Evolutionary conservation across 768 basidiomycete genomes (phyloP).

Genomic region (Lyophyllum decastes): DNA sequence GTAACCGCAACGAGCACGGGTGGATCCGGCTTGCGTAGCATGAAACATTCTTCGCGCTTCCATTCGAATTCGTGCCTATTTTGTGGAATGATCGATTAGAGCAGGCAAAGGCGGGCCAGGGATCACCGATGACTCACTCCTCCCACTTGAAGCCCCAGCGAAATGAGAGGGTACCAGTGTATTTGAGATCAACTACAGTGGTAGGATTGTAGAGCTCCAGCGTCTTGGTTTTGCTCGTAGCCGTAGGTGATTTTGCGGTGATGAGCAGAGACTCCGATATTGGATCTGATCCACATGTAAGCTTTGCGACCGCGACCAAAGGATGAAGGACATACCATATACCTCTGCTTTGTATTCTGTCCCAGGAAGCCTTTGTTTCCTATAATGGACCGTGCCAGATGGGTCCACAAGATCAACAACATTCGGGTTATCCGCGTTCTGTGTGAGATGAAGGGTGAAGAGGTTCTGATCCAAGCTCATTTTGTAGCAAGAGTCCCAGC

Average conservation of each 20-base stretch:
- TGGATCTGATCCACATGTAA: slow-evolving; percentile 52
- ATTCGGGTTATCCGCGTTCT: slow-evolving; percentile 56
- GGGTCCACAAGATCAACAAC: slow-evolving; percentile 74
- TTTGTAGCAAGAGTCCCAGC: slow-evolving; percentile 4
- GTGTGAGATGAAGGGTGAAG: slow-evolving; percentile 73
- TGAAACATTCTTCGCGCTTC: slow-evolving; percentile 82
- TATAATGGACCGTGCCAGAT: slow-evolving; percentile 65
- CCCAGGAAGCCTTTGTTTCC: slow-evolving; percentile 62
- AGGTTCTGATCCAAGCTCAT: slow-evolving; percentile 89
- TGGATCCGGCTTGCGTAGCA: slow-evolving; percentile 84
- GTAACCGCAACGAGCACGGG: slow-evolving; percentile 84
- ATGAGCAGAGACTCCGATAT: slow-evolving; percentile 71
- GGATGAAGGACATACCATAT: slow-evolving; percentile 49
- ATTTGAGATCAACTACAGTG: slow-evolving; percentile 67
- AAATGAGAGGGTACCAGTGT: slow-evolving; percentile 72
- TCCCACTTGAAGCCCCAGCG: slow-evolving; percentile 85
- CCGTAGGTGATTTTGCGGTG: slow-evolving; percentile 62
- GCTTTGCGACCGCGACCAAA: not conserved
- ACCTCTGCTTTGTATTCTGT: slow-evolving; percentile 64
- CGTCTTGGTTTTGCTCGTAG: slow-evolving; percentile 71
- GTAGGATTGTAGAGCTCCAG: slow-evolving; percentile 79
- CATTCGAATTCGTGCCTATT: slow-evolving; percentile 82
- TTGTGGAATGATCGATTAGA: slow-evolving; percentile 2
- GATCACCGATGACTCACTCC: slow-evolving; percentile 53
- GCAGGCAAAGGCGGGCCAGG: not conserved